A percentile compares a stretch with the other conserved stretches of the same genome.
phyloP scores from a whole-genome alignment of 805 yeast genomes.

The Limtongia smithiae region DNA sequence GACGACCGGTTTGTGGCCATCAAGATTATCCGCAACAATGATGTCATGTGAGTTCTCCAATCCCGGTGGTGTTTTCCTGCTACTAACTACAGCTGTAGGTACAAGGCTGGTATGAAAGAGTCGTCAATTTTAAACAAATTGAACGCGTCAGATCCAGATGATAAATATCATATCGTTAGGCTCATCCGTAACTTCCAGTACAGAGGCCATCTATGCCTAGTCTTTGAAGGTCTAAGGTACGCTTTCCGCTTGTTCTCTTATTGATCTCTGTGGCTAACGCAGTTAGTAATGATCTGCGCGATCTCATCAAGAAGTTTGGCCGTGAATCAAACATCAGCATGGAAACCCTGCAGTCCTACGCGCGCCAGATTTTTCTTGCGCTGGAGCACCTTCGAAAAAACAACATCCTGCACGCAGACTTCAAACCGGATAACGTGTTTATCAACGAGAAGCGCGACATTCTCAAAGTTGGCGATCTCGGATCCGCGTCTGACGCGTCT shows the following conservation, averaged over 20 bases:
- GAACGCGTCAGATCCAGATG: conserved; percentile 57
- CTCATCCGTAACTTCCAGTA: conserved; percentile 76
- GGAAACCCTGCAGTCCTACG: conserved; percentile 61
- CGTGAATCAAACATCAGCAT: conserved; percentile 78
- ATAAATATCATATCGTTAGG: conserved; percentile 61
- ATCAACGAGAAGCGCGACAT: conserved; percentile 59
- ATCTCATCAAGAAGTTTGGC: conserved; percentile 69
- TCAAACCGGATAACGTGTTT: conserved; percentile 86
- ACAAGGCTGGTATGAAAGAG: conserved; percentile 70
- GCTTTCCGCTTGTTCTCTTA: neutral
- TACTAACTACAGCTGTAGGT: conserved; percentile 13
- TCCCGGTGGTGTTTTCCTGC: neutral
- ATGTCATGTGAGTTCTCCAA: conserved; percentile 45
- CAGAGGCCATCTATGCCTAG: conserved; percentile 80
- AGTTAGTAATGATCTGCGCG: conserved; percentile 66
- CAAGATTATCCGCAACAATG: conserved; percentile 63
- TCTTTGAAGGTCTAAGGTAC: conserved; percentile 64
- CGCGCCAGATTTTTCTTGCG: conserved; percentile 69
- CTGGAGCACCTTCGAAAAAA: conserved; percentile 64
- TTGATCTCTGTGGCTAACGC: neutral
- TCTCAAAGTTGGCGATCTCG: conserved; percentile 84
- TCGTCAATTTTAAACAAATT: conserved; percentile 69
- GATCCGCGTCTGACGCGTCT: conserved; percentile 57
- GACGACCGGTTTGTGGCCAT: conserved; percentile 43
- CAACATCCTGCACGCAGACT: conserved; percentile 80